Base-by-base conservation (phyloP, 768 basidiomycete species). In the Psilocybe subaeruginosa region DNA sequence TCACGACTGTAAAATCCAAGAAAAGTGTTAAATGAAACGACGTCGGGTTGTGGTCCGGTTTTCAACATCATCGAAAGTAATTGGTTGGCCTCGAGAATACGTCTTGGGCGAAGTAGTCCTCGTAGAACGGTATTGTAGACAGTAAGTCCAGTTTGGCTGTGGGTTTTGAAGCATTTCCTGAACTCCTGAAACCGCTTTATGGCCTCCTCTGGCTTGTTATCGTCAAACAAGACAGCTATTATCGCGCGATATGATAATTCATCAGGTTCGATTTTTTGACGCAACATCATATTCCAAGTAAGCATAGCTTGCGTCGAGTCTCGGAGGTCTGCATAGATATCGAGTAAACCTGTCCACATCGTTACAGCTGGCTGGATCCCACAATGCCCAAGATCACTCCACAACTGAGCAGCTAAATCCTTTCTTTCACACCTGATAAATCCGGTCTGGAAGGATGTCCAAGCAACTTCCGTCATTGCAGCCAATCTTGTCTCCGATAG, bases 11-110 rank as follows among this genome's bases (percentile, higher is more conserved):
- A 85, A 67, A 90, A 85, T 11, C 80, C 79, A 54, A 99, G 76
- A 66, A 97, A 79, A 2, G 85, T 92, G 76, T 97, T 98, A 78
- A 89, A 90, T 1, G 93, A 87, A 50, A 89, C 77, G 29, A 92
- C 76, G 68, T 94, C 90, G 9, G 90, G 89, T 29, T 78, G 76
- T 6, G 89, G 88, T 1, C 89, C 89, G 5, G 71, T 64, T 1
- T 62, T 57, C 48, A 77, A 74, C 80, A 89, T 81, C 53, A 66
- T 69, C 39, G 76, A 65, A 43, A 88, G 68, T 43, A 88, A 59
- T 7, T 70, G 69, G 37, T 73, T 70, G 5, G 80, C 83, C 30
- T 82, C 78, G 2, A 66, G 59, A 35, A 79, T 72, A 39, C 73
- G 78, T 35, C 72, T 71, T n/a, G 69, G 69, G 30, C 68, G 74